These are phyloP conservation scores for Sporodiniella umbellata DNA, from an alignment of 371 early-diverging fungal genomes.

Conservation along the genomic window DNA sequence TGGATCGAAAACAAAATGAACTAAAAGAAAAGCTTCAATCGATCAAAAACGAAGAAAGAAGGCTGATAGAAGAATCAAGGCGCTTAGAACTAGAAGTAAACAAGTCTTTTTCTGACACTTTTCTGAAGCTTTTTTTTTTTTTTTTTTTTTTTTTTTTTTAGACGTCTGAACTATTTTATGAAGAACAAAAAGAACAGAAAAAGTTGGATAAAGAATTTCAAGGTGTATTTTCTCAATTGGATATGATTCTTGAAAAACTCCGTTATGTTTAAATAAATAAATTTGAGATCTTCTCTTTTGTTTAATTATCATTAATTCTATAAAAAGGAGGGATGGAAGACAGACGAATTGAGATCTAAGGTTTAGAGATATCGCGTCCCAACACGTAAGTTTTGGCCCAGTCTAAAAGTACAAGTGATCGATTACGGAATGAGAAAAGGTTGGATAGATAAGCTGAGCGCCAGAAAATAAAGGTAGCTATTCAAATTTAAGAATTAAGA, in stretches of 20 bases:
- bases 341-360: too few species aligned
- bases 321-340: not conserved
- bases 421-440: conserved; percentile 82
- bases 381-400: conserved; percentile 85
- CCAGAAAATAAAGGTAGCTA: conserved; percentile 78
- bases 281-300: not conserved
- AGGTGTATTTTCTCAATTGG: not conserved
- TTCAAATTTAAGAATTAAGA: conserved; percentile 1
- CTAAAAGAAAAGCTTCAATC: too few species aligned
- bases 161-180: too few species aligned
- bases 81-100: too few species aligned
- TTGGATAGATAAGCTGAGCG: conserved; percentile 67
- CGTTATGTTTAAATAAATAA: not conserved
- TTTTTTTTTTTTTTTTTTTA: too few species aligned
- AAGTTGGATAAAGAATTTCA: not conserved
- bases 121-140: too few species aligned
- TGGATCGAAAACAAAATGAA: too few species aligned
- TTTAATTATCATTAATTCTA: not conserved
- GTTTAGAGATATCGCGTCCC: conserved; percentile 89
- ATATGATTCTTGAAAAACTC: not conserved
- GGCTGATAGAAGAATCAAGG: too few species aligned
- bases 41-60: too few species aligned
- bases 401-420: conserved; percentile 78
- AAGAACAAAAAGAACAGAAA: not conserved
- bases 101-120: too few species aligned